Evolutionary conservation across 1,284 basidiomycete species (phyloP).

Genomic region (Cutaneotrichosporon sp.): DNA sequence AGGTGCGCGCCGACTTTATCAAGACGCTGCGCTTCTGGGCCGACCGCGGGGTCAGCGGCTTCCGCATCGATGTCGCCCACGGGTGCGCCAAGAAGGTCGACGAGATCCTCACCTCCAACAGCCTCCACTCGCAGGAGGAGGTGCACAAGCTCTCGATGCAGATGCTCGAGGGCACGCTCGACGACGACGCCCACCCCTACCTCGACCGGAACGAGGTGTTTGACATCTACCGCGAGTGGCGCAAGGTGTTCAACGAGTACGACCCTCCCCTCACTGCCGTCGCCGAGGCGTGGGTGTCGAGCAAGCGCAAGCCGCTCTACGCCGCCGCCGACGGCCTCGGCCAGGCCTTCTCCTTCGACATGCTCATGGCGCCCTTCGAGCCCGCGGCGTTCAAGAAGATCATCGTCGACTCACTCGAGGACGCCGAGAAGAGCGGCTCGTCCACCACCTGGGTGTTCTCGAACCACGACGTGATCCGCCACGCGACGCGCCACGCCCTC

Average conservation of each 20-base stretch:
- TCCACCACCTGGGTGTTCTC: conserved; percentile 48
- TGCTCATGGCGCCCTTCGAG: conserved; percentile 41
- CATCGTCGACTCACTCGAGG: conserved; percentile 33
- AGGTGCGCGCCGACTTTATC: conserved; percentile 65
- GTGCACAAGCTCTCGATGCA: conserved; percentile 15
- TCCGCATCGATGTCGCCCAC: conserved; percentile 57
- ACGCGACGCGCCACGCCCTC: conserved; percentile 44
- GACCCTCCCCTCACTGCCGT: conserved; percentile 48
- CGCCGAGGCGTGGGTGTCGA: conserved; percentile 46
- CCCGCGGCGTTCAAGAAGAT: conserved; percentile 23
- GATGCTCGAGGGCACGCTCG: conserved; percentile 27
- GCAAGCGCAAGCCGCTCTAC: conserved; percentile 41
- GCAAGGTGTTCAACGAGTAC: conserved; percentile 48
- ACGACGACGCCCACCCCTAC: conserved; percentile 31
- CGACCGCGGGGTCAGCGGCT: conserved; percentile 71
- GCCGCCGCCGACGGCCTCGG: conserved; percentile 39
- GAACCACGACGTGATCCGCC: conserved; percentile 47
- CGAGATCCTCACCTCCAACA: conserved; percentile 11
- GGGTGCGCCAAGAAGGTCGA: conserved; percentile 33
- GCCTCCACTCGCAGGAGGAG: conserved; percentile 19
- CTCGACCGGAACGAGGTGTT: conserved; percentile 43
- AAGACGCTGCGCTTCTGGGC: conserved; percentile 74
- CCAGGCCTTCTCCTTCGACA: conserved; percentile 50
- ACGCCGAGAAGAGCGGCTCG: conserved; percentile 27
- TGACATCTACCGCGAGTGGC: conserved; percentile 44